Conservation (phyloP, 1,284 basidiomycete species). For the Cryptococcus wingfieldii region DNA sequence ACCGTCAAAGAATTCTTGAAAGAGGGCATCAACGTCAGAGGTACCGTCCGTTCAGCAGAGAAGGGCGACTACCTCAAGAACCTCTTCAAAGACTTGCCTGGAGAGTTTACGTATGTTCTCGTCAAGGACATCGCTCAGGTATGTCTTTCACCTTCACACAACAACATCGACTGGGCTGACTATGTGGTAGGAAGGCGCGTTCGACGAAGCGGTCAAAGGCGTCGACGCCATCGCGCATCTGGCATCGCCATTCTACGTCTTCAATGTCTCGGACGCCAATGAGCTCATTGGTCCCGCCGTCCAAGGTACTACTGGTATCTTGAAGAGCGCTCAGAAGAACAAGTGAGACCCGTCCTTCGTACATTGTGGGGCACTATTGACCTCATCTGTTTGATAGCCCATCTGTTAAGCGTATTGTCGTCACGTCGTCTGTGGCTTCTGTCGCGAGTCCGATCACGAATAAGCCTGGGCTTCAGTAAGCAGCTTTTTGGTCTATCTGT, state of each 20-base stretch:
- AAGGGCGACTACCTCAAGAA: too few species aligned
- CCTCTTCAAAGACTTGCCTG: too few species aligned
- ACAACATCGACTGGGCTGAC: too few species aligned
- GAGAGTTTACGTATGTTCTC: too few species aligned
- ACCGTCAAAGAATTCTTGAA: too few species aligned
- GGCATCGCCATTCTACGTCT: constrained; percentile 36
- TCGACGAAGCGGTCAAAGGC: constrained; percentile 63
- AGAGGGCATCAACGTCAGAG: too few species aligned
- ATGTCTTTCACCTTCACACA: background rate
- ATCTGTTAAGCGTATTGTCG: constrained; percentile 60
- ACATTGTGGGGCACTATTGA: background rate
- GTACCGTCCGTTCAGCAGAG: too few species aligned
- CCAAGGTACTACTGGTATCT: constrained; percentile 59
- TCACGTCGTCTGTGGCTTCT: constrained; percentile 48
- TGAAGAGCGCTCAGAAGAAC: constrained; percentile 56
- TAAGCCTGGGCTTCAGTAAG: constrained; percentile 55
- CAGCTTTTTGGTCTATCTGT: too few species aligned
- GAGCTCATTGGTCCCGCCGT: constrained; percentile 64
- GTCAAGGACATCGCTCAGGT: too few species aligned
- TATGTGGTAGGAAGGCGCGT: constrained; percentile 55
- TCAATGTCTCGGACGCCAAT: constrained; percentile 37
- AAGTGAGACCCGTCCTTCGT: constrained; percentile 45
- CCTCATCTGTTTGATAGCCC: constrained; percentile 27
- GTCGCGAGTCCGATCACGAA: constrained; percentile 27
- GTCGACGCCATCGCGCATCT: constrained; percentile 56